Percentiles rank a stretch among this genome's conserved stretches.
phyloP scores from a whole-genome alignment of 2,329 filamentous ascomycete species.

The Aspergillus brunneoviolaceus region DNA sequence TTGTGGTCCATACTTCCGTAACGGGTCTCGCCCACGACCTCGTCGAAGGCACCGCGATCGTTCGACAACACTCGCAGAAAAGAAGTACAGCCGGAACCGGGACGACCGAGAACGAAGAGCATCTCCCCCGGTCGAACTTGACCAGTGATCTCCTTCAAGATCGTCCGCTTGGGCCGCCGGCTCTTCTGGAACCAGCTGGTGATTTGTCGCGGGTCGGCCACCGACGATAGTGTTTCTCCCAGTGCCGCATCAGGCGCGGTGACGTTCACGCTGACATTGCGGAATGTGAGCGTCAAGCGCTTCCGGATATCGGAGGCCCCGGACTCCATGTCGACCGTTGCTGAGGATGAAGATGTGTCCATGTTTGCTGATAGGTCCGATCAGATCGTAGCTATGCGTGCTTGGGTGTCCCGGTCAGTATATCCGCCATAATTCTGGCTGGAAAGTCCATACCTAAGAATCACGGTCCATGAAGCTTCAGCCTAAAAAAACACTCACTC shows the following conservation, averaged over 20 bases:
- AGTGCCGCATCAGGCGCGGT: slow-evolving; percentile 38
- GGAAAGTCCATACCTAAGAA: neutral
- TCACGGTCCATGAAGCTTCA: neutral
- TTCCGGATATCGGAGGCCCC: slow-evolving; percentile 26
- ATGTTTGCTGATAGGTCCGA: slow-evolving; percentile 13
- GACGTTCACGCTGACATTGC: slow-evolving; percentile 35
- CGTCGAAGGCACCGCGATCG: slow-evolving; percentile 58
- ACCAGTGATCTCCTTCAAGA: slow-evolving; percentile 40
- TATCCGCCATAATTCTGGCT: neutral
- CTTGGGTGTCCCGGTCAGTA: neutral
- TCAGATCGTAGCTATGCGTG: neutral
- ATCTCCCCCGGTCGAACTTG: slow-evolving; percentile 47
- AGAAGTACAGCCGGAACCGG: slow-evolving; percentile 69
- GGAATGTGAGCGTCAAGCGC: slow-evolving; percentile 37
- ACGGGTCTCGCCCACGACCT: slow-evolving; percentile 53
- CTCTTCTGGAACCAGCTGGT: slow-evolving; percentile 20
- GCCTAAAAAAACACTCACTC: neutral
- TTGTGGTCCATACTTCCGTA: slow-evolving; percentile 56
- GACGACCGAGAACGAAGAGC: slow-evolving; percentile 64
- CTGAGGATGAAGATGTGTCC: slow-evolving; percentile 31
- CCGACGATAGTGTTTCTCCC: slow-evolving; percentile 36
- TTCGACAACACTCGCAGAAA: slow-evolving; percentile 69
- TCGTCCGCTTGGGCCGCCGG: slow-evolving; percentile 35
- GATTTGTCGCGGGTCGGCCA: slow-evolving; percentile 33
- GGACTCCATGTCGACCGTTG: slow-evolving; percentile 28